Conservation (phyloP, 2,329 filamentous ascomycete species). For the Cladosporium sp. region DNA sequence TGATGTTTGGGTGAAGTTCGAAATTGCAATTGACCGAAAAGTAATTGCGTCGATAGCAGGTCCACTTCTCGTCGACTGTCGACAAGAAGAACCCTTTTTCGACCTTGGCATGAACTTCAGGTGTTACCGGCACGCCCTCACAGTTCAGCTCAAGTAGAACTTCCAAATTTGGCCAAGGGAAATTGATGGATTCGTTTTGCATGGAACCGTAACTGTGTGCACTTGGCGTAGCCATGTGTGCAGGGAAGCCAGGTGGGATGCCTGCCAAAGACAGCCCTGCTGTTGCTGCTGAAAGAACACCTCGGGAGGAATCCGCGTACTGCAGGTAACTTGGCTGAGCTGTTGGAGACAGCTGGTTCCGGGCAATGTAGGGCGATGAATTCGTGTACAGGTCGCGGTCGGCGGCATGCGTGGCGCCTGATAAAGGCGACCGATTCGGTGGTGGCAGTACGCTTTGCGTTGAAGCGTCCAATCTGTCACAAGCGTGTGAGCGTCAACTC, state of each 20-base stretch:
- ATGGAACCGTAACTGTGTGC: constrained; percentile 22
- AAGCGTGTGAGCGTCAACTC: constrained; percentile 22
- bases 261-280: constrained; percentile 20
- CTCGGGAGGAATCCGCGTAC: constrained; percentile 31
- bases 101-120: constrained; percentile 73
- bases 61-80: constrained; percentile 70
- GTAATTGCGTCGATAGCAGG: constrained; percentile 87
- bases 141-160: constrained; percentile 60
- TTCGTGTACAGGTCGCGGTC: constrained; percentile 25
- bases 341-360: constrained; percentile 25
- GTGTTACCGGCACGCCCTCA: constrained; percentile 55
- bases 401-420: constrained; percentile 23
- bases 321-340: constrained; percentile 24
- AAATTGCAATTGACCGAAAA: constrained; percentile 82
- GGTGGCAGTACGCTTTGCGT: constrained; percentile 26
- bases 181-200: constrained; percentile 31
- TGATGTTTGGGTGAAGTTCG: constrained; percentile 59
- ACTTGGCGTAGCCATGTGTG: constrained; percentile 26
- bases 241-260: constrained; percentile 3
- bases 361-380: constrained; percentile 24
- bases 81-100: constrained; percentile 82
- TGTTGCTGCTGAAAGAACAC: constrained; percentile 19
- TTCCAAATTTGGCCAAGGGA: constrained; percentile 43
- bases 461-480: constrained; percentile 26
- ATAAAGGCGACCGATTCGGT: constrained; percentile 24